Percentiles rank a stretch among this genome's conserved stretches.
These are phyloP conservation scores for Boletus mariae DNA, from an alignment of 1,284 basidiomycete genomes.

Conservation along the genomic window DNA sequence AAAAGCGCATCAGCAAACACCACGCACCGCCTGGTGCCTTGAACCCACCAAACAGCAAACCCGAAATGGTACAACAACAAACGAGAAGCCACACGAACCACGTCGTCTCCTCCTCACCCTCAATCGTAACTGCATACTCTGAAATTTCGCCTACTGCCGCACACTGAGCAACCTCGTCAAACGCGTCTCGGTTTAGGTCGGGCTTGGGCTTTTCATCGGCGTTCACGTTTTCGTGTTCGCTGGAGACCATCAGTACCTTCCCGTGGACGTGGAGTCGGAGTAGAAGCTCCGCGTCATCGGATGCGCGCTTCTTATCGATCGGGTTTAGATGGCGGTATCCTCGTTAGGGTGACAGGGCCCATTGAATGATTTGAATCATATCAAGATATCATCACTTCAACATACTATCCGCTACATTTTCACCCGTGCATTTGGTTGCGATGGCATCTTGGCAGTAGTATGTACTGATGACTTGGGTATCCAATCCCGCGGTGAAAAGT, in stretches of 20 bases:
- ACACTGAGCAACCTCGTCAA: conserved; percentile 16
- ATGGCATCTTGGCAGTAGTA: too few species aligned
- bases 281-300: background rate
- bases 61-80: conserved; percentile 66
- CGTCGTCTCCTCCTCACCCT: conserved; percentile 66
- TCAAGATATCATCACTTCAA: background rate
- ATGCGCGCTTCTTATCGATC: background rate
- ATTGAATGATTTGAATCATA: too few species aligned
- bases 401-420: too few species aligned
- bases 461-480: too few species aligned
- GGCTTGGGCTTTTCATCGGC: conserved; percentile 4
- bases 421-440: too few species aligned
- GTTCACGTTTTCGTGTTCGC: background rate
- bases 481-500: too few species aligned
- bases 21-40: background rate
- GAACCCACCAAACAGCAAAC: conserved; percentile 66
- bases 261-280: background rate
- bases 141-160: conserved; percentile 48
- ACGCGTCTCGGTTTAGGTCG: conserved; percentile 3
- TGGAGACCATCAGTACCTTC: background rate
- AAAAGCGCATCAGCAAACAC: conserved; percentile 1
- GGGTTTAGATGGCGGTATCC: background rate
- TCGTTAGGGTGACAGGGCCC: too few species aligned
- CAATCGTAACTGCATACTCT: conserved; percentile 59
- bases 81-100: conserved; percentile 72